Base-by-base conservation (phyloP, 768 basidiomycete species). In the Tephrocybe sp. region DNA sequence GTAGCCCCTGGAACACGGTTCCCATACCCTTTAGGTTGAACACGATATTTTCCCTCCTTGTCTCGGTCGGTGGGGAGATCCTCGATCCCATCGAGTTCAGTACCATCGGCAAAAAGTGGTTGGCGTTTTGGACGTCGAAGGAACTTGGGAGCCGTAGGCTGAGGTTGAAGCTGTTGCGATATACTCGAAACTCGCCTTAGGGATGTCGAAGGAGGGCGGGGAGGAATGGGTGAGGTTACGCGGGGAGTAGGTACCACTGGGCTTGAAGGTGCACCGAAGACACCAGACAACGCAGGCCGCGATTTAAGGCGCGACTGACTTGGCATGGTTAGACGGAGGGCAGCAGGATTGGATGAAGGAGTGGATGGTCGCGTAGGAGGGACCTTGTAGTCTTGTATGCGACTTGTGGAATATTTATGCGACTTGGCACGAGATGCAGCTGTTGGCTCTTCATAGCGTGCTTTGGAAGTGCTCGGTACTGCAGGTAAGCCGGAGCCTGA, bases 11-110 rank as follows among this genome's bases (percentile, higher is more conserved):
- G 80, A 48, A 85, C 71, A 7, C 89, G 84, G 61, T 83, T 80
- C 32, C 80, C 74, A 63, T 76, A 72, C 5, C 80, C 78, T 65
- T 84, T 90, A 20, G 90, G 87, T 54, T 87, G 83, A 9, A 92
- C 84, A 49, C 82, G 83, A 64, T 77, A 93, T 36, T 73, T 79
- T 46, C 80, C 77, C 67, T 92, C 89, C 60, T 88, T 86, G 44
- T 93, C 91, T 41, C 89, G 77, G 62, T 94, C 88, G 9, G 91
- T 89, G 6, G 84, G 85, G 36, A 96, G 77, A 65, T 97, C 94
- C 22, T 95, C 94, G 51, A 97, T 79, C 3, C 68, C 83, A 60
- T 97, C 94, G 46, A 97, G 72, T 65, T 96, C 94, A 9, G 91
- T 93, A 12, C 94, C 94, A 61, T 92, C 89, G 5, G 90, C 90